Conservation (phyloP, 2,329 filamentous ascomycete species). For the Apiospora marii region DNA sequence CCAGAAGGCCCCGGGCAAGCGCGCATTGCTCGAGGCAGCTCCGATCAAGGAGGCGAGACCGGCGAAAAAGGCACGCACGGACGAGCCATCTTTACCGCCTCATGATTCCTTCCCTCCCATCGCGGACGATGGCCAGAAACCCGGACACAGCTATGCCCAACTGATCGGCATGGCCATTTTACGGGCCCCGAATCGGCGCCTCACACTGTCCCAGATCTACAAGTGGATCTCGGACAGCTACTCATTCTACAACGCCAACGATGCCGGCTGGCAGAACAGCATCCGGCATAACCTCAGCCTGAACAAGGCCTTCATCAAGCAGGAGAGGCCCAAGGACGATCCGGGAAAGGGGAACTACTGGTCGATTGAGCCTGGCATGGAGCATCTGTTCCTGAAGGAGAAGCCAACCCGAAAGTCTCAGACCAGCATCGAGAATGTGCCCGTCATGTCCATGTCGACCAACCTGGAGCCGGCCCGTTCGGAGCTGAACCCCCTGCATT, state of each 20-base stretch:
- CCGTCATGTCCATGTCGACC: conserved; percentile 67
- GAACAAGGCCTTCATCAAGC: conserved; percentile 96
- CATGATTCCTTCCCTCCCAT: conserved; percentile 83
- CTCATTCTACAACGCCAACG: conserved; percentile 82
- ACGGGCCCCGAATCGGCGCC: conserved; percentile 79
- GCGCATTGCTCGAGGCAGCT: conserved; percentile 75
- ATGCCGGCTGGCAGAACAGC: conserved; percentile 98
- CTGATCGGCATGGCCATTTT: conserved; percentile 98
- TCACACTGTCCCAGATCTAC: conserved; percentile 96
- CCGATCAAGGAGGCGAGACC: conserved; percentile 73
- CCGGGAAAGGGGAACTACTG: conserved; percentile 98
- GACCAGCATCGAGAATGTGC: conserved; percentile 63
- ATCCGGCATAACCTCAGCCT: conserved; percentile 97
- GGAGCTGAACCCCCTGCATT: conserved; percentile 42
- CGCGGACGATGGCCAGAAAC: conserved; percentile 87
- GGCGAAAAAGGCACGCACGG: conserved; percentile 72
- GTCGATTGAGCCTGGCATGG: conserved; percentile 90
- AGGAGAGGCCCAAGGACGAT: conserved; percentile 95
- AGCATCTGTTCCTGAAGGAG: conserved; percentile 88
- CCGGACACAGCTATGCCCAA: conserved; percentile 90
- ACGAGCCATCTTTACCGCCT: conserved; percentile 67
- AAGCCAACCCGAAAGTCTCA: conserved; percentile 72
- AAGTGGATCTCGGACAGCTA: conserved; percentile 99
- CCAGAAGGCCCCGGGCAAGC: conserved; percentile 62
- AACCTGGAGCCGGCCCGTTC: conserved; percentile 61